Conservation (phyloP, 495 filamentous ascomycete species). For the Clavariopsis aquatica region DNA sequence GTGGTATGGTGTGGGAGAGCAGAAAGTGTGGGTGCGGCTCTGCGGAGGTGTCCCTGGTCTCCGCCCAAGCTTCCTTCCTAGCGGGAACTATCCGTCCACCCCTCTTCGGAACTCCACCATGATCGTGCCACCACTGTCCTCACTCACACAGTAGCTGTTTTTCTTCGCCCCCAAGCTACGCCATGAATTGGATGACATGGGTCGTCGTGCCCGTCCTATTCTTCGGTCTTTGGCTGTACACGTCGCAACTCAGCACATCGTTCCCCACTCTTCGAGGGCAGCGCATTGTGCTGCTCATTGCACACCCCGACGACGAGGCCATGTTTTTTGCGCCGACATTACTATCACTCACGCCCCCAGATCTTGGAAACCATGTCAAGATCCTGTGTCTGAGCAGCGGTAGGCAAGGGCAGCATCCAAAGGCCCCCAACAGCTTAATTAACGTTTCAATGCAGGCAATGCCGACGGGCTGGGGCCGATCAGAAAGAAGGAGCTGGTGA, state of each 20-base stretch:
- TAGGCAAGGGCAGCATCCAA: conserved; percentile 42
- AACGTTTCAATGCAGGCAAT: conserved; percentile 56
- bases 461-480: conserved; percentile 83
- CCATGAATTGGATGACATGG: conserved; percentile 42
- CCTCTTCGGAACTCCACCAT: conserved; percentile 1
- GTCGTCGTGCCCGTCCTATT: conserved; percentile 62
- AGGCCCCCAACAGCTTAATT: not conserved
- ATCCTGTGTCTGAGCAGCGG: conserved; percentile 90
- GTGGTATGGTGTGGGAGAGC: not conserved
- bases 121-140: conserved; percentile 52
- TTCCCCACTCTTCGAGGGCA: conserved; percentile 75
- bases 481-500: conserved; percentile 77
- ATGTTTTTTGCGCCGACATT: conserved; percentile 98
- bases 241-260: conserved; percentile 54
- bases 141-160: conserved; percentile 39
- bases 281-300: conserved; percentile 85
- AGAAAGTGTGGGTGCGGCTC: conserved; percentile 14
- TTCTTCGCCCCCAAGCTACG: conserved; percentile 7
- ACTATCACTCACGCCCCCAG: conserved; percentile 71
- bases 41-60: conserved; percentile 5
- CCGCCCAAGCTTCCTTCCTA: conserved; percentile 8
- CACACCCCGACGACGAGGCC: conserved; percentile 96
- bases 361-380: conserved; percentile 82
- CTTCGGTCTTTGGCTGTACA: conserved; percentile 58
- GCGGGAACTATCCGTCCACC: conserved; percentile 1